These are phyloP conservation scores for Paramecium pentaurelia DNA, from an alignment of 73 alveolate species.

Conservation along the genomic window DNA sequence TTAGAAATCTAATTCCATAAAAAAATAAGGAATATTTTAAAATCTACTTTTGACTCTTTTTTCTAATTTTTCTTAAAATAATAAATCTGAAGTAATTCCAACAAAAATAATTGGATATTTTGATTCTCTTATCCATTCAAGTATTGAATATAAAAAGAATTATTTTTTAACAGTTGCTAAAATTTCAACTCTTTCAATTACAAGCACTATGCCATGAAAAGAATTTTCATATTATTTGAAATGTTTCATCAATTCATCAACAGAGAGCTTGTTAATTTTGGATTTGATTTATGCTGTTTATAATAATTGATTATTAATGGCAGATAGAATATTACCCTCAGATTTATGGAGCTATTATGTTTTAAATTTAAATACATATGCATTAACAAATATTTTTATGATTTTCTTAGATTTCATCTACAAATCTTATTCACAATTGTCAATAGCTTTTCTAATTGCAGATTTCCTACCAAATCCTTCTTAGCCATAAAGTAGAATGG, in stretches of 20 bases:
- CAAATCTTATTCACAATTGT: background rate
- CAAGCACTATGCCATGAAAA: background rate
- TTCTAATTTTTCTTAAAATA: slow-evolving; percentile 22
- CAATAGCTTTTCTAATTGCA: background rate
- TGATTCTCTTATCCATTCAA: background rate
- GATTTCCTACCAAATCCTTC: background rate
- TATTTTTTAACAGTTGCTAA: background rate
- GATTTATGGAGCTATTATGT: background rate
- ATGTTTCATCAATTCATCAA: background rate
- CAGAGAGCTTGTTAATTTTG: background rate
- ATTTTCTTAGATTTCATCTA: background rate
- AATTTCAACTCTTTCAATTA: background rate
- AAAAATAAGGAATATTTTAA: background rate
- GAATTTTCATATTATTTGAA: background rate
- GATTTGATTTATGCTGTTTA: background rate
- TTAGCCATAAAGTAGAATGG: background rate
- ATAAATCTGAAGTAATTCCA: slow-evolving; percentile 16
- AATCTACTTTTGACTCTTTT: slow-evolving; percentile 42
- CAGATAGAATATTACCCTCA: background rate
- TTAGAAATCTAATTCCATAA: background rate
- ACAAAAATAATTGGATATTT: background rate
- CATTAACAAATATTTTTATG: background rate
- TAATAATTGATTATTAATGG: background rate
- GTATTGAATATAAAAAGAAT: slow-evolving; percentile 18
- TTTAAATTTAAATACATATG: background rate